Base-by-base conservation (phyloP, 2,329 filamentous ascomycete species). In the Metarhizium album region DNA sequence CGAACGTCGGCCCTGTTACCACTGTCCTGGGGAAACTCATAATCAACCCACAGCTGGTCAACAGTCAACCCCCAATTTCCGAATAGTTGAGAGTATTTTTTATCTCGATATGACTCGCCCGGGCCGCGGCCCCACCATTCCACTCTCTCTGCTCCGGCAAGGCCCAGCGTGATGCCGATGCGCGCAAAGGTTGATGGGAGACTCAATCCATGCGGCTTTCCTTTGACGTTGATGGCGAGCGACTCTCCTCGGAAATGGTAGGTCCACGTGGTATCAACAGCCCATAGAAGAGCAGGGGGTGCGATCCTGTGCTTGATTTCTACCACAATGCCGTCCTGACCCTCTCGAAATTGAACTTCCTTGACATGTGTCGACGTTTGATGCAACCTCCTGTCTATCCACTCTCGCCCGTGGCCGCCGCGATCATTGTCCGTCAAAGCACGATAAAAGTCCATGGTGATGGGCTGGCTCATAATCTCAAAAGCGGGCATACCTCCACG, bases 121-220 rank as follows among this genome's bases (percentile, higher is more conserved):
- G 81, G 80, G 0, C 84, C 84, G 3, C 80, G 76, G 4, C 84
- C 83, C 58, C 81, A 86, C 83, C 83, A 88, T n/a, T 67, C 64
- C 1, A 71, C 74, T 4, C 60, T 57, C 4, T 66, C 60, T 23
- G 73, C 63, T 18, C 56, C 67, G 46, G 46, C 64, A 56, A 68
- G 70, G 13, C 65, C 74, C 56, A 67, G 73, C n/a, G 63, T 78
- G 55, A 86, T 64, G 0, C 84, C 84, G 52, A 86, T 74, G 16
- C 83, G 74, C 0, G 83, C 80, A 40, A 86, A 73, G 1, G 78
- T 83, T 3, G 69, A 64, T 0, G 81, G 81, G 0, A 78, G 65
- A 2, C 74, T 70, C 13, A 59, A 58, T 0, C 79, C 78, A 16
- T 67, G 67, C 0, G 74, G 71, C 7, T 70, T 73, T 0, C 70